Conservation (phyloP, 495 filamentous ascomycete species). For the Aspergillus saccharolyticus region DNA sequence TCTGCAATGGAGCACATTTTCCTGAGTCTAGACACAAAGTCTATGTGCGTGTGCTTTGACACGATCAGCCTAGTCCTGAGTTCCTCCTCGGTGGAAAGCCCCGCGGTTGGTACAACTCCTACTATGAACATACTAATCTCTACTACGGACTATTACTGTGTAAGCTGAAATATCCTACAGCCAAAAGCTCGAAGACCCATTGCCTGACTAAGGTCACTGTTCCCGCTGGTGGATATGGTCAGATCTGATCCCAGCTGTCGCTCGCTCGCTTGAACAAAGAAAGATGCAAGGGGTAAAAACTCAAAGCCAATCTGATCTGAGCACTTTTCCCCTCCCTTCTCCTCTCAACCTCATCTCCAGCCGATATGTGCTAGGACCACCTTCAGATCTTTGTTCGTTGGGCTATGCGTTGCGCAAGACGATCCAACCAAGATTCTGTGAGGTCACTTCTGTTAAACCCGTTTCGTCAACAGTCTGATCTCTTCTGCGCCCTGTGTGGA, state of each 20-base stretch:
- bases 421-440: not conserved
- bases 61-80: not conserved
- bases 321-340: not conserved
- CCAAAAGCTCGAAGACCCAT: not conserved
- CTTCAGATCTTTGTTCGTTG: not conserved
- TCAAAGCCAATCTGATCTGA: constrained; percentile 1
- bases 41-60: too few species aligned
- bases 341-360: not conserved
- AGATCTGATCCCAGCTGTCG: not conserved
- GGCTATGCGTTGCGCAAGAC: not conserved
- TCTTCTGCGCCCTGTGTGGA: not conserved
- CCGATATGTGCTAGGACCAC: not conserved
- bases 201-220: not conserved
- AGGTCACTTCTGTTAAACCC: not conserved
- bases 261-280: not conserved
- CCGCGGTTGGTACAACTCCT: too few species aligned
- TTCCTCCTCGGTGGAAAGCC: not conserved
- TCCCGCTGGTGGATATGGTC: not conserved
- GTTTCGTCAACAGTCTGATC: not conserved
- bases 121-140: too few species aligned
- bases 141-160: too few species aligned
- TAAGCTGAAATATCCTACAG: not conserved
- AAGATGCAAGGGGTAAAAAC: constrained; percentile 3
- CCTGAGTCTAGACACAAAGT: not conserved
- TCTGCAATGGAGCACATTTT: not conserved